Evolutionary conservation across 495 filamentous ascomycete species (phyloP).

Genomic region (Neurospora africana): DNA sequence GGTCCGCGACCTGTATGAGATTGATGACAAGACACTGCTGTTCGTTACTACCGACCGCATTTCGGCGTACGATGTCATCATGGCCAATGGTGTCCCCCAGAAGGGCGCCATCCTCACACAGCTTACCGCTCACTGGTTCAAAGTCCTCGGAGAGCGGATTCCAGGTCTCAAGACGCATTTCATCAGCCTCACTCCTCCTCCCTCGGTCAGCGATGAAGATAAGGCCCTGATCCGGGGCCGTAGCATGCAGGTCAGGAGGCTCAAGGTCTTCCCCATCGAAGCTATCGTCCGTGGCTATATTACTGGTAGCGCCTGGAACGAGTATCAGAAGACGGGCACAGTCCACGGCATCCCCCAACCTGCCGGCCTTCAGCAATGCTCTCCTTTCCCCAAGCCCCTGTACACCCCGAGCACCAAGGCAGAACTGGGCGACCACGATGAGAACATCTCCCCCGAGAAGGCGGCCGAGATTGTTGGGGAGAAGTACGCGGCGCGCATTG

Average conservation of each 20-base stretch:
- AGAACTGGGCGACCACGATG: conserved; percentile 69
- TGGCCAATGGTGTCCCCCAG: conserved; percentile 75
- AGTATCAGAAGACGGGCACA: conserved; percentile 59
- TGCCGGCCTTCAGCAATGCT: conserved; percentile 58
- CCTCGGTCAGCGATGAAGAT: conserved; percentile 32
- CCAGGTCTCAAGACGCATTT: conserved; percentile 69
- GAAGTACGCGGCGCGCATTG: conserved; percentile 63
- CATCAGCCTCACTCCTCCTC: conserved; percentile 56
- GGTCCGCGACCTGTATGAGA: conserved; percentile 70
- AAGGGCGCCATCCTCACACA: conserved; percentile 82
- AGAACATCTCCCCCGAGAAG: conserved; percentile 75
- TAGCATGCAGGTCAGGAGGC: conserved; percentile 72
- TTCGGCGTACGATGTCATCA: conserved; percentile 88
- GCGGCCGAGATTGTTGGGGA: conserved; percentile 62
- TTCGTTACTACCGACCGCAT: conserved; percentile 83
- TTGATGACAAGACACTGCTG: conserved; percentile 66
- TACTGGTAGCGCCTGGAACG: conserved; percentile 84
- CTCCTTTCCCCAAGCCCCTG: conserved; percentile 59
- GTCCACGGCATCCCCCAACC: conserved; percentile 68
- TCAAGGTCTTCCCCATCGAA: conserved; percentile 79
- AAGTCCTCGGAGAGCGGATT: conserved; percentile 51
- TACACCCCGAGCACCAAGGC: conserved; percentile 93
- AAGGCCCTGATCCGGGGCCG: conserved; percentile 48
- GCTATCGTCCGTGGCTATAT: conserved; percentile 84
- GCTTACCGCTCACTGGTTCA: conserved; percentile 79